Base-by-base conservation (phyloP, 495 filamentous ascomycete genomes). In the Daldinia decipiens region DNA sequence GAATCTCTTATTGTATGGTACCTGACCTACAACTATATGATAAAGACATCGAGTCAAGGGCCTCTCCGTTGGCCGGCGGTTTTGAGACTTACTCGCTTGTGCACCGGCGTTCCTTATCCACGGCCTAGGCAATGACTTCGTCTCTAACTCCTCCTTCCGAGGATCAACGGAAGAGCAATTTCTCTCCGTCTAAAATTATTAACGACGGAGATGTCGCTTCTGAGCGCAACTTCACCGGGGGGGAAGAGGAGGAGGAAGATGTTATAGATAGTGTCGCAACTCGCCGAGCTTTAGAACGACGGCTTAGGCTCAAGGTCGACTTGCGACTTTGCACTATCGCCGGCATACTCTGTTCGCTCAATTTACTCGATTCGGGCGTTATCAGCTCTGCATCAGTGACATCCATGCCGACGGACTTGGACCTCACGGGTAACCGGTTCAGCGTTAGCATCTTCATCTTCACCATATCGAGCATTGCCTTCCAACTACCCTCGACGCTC, bases 371-470 rank as follows among this genome's bases (percentile, higher is more conserved):
- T 79, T 88, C 85, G 45, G 90, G 89, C n/a, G 89, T 94, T 59
- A 87, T 94, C n/a, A 91, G 89, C 5, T 89, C 87, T 12, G 91
- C 91, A 0, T 90, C 90, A 7, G 90, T 93, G 38, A 93, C 91
- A 0, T 89, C 85, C n/a, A 90, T 93, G 88, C 80, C 89, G 29
- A 56, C 76, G 3, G 90, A 93, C 75, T 81, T 93, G 34, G 84
- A 85, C 9, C 82, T 93, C 32, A 83, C 86, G 34, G 89, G 89
- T 11, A 87, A 87, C 19, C 84, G 88, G 19, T 92, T 90, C 77
- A 90, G 87, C 8, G 86, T 93, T 15, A 83, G 89, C 27, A 93
- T 94, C 58, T 90, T 94, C 78, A 91, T 93, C 74, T 93, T 92
- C 80, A 93, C 91, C 29, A 84, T 93, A 63, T 84, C 89, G 12